Conservation (phyloP, 257 asterid genomes). For the Anisodus acutangulus region DNA sequence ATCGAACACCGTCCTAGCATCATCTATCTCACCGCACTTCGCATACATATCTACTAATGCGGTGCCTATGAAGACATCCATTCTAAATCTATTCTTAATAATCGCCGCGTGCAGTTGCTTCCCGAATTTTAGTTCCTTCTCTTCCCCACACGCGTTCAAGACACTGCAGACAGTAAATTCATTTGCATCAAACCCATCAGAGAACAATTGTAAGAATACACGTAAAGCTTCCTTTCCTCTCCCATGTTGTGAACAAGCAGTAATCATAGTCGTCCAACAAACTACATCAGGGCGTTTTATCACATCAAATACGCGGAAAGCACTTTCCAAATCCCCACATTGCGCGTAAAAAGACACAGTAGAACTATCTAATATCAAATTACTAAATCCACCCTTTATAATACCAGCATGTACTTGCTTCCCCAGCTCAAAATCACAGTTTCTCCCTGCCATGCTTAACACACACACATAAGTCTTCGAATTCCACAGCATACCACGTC, state of each 20-base stretch:
- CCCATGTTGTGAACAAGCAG: constrained; percentile 75
- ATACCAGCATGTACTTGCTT: constrained; percentile 70
- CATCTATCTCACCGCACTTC: constrained; percentile 66
- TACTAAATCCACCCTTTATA: constrained; percentile 58
- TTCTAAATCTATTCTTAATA: constrained; percentile 59
- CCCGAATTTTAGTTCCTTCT: constrained; percentile 67
- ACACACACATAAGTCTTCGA: constrained; percentile 76
- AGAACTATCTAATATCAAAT: constrained; percentile 66
- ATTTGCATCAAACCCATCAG: constrained; percentile 68
- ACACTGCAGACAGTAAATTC: constrained; percentile 79
- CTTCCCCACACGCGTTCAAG: constrained; percentile 79
- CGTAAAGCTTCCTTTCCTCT: constrained; percentile 60
- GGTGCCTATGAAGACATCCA: constrained; percentile 72
- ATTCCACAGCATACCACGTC: constrained; percentile 55
- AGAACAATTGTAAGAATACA: constrained; percentile 60
- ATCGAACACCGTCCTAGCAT: constrained; percentile 63
- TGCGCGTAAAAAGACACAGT: constrained; percentile 67
- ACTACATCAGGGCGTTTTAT: constrained; percentile 66
- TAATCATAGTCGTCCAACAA: constrained; percentile 87
- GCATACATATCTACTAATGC: constrained; percentile 83
- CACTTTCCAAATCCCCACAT: constrained; percentile 66
- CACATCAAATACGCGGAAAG: constrained; percentile 58
- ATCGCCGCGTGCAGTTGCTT: constrained; percentile 68
- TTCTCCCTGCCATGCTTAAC: constrained; percentile 60
- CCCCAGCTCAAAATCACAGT: constrained; percentile 65